Conservation (phyloP, 352 stramenopile genomes). For the Pythium dissotocum region DNA sequence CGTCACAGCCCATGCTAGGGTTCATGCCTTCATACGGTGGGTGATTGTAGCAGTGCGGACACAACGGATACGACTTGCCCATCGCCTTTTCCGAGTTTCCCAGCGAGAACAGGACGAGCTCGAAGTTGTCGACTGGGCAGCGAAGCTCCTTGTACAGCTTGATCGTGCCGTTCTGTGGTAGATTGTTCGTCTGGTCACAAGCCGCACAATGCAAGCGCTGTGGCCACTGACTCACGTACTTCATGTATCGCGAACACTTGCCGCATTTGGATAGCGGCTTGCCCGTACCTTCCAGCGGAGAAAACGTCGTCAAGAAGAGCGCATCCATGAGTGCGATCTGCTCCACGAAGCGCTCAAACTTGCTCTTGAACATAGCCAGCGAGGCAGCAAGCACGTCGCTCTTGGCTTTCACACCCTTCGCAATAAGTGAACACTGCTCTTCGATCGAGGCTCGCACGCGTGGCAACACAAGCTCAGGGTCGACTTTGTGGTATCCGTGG, state of each 20-base stretch:
- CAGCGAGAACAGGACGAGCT: constrained; percentile 54
- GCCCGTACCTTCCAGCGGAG: constrained; percentile 38
- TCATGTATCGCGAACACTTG: constrained; percentile 58
- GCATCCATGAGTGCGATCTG: constrained; percentile 31
- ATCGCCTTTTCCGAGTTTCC: constrained; percentile 46
- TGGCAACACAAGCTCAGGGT: constrained; percentile 59
- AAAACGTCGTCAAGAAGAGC: constrained; percentile 69
- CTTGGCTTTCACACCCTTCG: constrained; percentile 55
- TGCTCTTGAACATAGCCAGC: constrained; percentile 41
- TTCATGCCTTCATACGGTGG: constrained; percentile 37
- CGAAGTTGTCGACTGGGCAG: constrained; percentile 55
- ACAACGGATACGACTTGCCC: constrained; percentile 47
- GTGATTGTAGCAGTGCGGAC: constrained; percentile 55
- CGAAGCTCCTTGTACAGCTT: constrained; percentile 48
- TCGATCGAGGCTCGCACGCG: constrained; percentile 80
- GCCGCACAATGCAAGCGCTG: constrained; percentile 45
- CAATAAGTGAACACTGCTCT: constrained; percentile 79
- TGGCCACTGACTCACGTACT: constrained; percentile 46
- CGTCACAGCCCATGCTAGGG: constrained; percentile 42
- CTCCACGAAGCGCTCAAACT: constrained; percentile 61
- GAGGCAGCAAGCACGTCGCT: constrained; percentile 40
- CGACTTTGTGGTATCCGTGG: background rate
- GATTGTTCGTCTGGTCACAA: constrained; percentile 50
- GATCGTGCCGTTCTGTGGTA: constrained; percentile 37
- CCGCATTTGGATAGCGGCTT: constrained; percentile 53